Evolutionary conservation across 805 yeast genomes (phyloP), one percentile per base, ranked within the genome.

Genomic region (Grigorovia yakushimaensis): DNA sequence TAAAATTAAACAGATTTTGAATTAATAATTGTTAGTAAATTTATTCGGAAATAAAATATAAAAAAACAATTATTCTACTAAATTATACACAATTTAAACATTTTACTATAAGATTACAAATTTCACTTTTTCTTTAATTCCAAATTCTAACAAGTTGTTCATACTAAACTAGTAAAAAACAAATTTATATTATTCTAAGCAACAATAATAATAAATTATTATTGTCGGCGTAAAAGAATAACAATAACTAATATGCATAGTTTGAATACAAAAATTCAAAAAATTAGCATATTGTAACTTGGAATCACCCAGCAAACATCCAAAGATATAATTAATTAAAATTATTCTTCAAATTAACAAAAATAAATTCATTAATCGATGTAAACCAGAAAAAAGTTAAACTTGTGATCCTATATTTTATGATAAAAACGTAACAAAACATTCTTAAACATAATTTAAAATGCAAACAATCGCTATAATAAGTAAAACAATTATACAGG

Each of bases 271-370:
- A 13, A 38, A 35, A 24, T 39, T 39, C 15, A 17, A 39, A 8
- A 39, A 3, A 11, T 17, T 13, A 11, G 7, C n/a, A 33, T 33
- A 33, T 42, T 22, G 24, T 41, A 46, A 48, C 49, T 57, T 60
- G 67, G 67, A 57, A 61, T 62, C 67, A 62, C 66, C 67, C 67
- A 62, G 67, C 63, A 54, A 53, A 49, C 57, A 54, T 56, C 55
- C 47, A 33, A 33, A 33, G 37, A 15, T 33, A 13, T 33, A 33
- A 33, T 33, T 33, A 30, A 39, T 18, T 18, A 39, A 43, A 44
- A 46, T 13, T 24, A 22, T 39, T 40, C 48, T 49, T 43, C 42
- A 39, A 53, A 27, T 13, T 17, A 40, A 23, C 9, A 46, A 30
- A 42, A 15, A 37, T 19, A 17, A 21, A 33, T 17, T 17, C 10